phyloP scores from a whole-genome alignment of 2,329 filamentous ascomycete genomes.

The Kalmusia sp. region DNA sequence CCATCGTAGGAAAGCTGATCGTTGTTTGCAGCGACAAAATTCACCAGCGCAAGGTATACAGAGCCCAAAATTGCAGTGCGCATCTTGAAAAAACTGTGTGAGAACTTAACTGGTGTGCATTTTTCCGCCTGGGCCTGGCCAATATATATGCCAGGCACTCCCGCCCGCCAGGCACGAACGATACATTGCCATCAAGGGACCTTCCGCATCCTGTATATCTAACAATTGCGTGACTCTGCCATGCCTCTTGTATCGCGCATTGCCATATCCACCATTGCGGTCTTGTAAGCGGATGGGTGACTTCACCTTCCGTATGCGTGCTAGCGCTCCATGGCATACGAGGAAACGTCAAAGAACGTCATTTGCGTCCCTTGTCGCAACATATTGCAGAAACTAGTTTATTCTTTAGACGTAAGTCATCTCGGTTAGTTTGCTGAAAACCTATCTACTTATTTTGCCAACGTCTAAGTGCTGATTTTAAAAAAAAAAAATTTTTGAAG shows the following conservation, averaged over 20 bases:
- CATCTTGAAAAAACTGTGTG: background rate
- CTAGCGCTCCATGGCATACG: background rate
- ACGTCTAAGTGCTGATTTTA: too few species aligned
- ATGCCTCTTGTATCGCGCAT: background rate
- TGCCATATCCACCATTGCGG: background rate
- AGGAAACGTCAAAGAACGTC: background rate
- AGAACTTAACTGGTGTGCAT: too few species aligned
- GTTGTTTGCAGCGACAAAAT: background rate
- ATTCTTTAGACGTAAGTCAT: background rate
- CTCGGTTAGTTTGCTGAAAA: background rate
- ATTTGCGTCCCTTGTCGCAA: background rate
- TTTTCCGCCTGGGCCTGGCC: background rate
- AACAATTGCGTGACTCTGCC: background rate
- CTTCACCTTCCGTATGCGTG: background rate
- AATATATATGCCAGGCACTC: too few species aligned
- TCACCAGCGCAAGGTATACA: background rate
- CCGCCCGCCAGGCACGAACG: background rate
- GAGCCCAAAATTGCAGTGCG: background rate
- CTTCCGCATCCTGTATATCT: background rate
- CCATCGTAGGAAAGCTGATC: constrained; percentile 44
- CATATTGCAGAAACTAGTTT: background rate
- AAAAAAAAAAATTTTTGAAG: too few species aligned
- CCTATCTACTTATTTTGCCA: too few species aligned
- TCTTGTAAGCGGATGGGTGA: too few species aligned
- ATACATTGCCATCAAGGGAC: background rate